Evolutionary conservation across 2,329 filamentous ascomycete genomes (phyloP).

Genomic region (Diaporthe sp.): DNA sequence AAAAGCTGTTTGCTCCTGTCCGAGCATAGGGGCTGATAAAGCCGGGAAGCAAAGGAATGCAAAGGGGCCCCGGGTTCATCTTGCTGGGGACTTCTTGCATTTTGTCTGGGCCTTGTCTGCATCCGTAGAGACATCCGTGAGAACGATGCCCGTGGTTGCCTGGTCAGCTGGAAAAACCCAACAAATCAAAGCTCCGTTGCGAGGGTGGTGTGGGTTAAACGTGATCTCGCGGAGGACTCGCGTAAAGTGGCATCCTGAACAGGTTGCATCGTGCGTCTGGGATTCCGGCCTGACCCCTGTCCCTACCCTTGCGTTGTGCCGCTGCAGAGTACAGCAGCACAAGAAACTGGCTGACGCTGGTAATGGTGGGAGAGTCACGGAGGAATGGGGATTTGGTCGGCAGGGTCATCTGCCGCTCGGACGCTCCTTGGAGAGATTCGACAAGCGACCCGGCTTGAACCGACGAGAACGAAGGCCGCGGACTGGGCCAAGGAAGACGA

Average conservation of each 20-base stretch:
- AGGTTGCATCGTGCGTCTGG: constrained; percentile 30
- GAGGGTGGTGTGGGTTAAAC: constrained; percentile 40
- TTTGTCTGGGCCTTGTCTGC: constrained; percentile 30
- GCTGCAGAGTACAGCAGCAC: not conserved
- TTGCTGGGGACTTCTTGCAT: constrained; percentile 36
- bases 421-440: not conserved
- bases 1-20: constrained; percentile 35
- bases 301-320: not conserved
- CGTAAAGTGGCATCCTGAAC: constrained; percentile 44
- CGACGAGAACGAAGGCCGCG: not conserved
- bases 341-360: not conserved
- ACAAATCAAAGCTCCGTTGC: constrained; percentile 36
- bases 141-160: constrained; percentile 31
- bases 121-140: constrained; percentile 22
- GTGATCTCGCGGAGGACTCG: constrained; percentile 42
- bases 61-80: constrained; percentile 21
- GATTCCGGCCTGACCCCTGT: constrained; percentile 28
- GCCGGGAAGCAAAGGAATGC: constrained; percentile 31
- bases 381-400: not conserved
- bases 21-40: constrained; percentile 37
- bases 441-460: not conserved
- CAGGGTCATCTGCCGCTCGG: not conserved
- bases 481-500: not conserved
- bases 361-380: not conserved
- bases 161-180: constrained; percentile 30